Evolutionary conservation across 805 yeast species (phyloP).

Genomic region (Hyphopichia homilentoma): DNA sequence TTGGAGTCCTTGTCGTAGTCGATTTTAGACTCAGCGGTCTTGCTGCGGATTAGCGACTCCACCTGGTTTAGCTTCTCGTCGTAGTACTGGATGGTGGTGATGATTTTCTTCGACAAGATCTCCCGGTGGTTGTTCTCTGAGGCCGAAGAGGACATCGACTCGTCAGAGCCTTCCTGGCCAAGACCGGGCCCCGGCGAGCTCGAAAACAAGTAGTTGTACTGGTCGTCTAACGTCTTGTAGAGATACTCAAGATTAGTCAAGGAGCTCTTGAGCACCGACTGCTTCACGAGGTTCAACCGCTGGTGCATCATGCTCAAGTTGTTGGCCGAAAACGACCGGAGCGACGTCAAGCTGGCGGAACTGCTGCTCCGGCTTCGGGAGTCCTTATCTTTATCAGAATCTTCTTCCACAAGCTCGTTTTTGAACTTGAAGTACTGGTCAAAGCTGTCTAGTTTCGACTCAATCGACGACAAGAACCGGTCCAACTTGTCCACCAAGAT

Average conservation of each 20-base stretch:
- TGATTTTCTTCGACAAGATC: slow-evolving; percentile 32
- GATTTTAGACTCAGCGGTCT: slow-evolving; percentile 25
- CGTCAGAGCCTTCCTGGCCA: slow-evolving; percentile 11
- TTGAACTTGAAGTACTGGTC: slow-evolving; percentile 35
- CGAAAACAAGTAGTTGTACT: slow-evolving; percentile 34
- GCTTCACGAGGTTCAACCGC: slow-evolving; percentile 30
- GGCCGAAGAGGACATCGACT: slow-evolving; percentile 1
- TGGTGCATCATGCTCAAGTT: slow-evolving; percentile 33
- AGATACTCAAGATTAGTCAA: slow-evolving; percentile 36
- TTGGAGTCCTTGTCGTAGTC: slow-evolving; percentile 25
- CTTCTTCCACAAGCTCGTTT: slow-evolving; percentile 1
- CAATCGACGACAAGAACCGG: slow-evolving; percentile 39
- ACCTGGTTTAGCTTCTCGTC: slow-evolving; percentile 38
- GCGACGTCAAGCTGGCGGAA: slow-evolving; percentile 23
- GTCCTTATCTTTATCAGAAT: slow-evolving; percentile 1
- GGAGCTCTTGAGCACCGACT: slow-evolving; percentile 33
- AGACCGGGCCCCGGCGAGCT: slow-evolving; percentile 5
- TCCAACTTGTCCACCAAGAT: slow-evolving; percentile 38
- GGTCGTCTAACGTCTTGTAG: slow-evolving; percentile 38
- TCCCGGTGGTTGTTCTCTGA: slow-evolving; percentile 16
- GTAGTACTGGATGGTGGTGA: slow-evolving; percentile 39
- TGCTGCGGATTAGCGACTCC: slow-evolving; percentile 32
- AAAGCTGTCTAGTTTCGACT: slow-evolving; percentile 35
- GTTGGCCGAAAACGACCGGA: slow-evolving; percentile 28
- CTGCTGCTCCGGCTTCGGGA: slow-evolving; percentile 21